These are phyloP conservation scores for Cytospora leucostoma DNA, from an alignment of 2,329 filamentous ascomycete species.

Conservation along the genomic window DNA sequence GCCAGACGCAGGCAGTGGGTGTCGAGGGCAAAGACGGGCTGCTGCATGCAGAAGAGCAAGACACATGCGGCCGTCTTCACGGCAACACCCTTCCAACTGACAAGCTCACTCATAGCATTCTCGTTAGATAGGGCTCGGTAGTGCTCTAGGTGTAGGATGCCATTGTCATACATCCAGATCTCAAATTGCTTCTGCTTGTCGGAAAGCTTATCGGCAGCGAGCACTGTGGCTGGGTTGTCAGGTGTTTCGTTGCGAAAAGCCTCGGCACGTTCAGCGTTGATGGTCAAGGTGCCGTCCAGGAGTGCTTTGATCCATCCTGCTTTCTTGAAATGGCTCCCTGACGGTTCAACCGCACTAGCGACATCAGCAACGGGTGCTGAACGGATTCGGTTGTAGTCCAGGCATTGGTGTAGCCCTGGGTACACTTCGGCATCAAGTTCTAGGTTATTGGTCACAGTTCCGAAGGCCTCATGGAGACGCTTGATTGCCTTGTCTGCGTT, in stretches of 20 bases:
- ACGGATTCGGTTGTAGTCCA: constrained; percentile 74
- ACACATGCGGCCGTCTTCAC: constrained; percentile 61
- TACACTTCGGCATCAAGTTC: constrained; percentile 4
- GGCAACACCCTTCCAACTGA: constrained; percentile 54
- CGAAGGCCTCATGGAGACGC: constrained; percentile 46
- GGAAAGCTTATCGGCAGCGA: constrained; percentile 43
- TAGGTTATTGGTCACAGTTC: constrained; percentile 20
- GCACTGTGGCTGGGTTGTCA: constrained; percentile 44
- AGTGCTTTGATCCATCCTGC: constrained; percentile 73
- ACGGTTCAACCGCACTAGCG: constrained; percentile 67
- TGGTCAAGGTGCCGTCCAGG: constrained; percentile 69
- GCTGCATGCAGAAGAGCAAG: constrained; percentile 55
- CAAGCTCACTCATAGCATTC: constrained; percentile 53
- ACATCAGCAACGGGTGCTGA: constrained; percentile 60
- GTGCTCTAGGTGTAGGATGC: constrained; percentile 59
- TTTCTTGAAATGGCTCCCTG: constrained; percentile 72
- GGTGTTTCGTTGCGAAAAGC: constrained; percentile 47
- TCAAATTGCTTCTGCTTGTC: constrained; percentile 57
- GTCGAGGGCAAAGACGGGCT: constrained; percentile 58
- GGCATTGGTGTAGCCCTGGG: constrained; percentile 21
- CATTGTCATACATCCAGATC: constrained; percentile 56
- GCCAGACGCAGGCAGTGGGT: constrained; percentile 57
- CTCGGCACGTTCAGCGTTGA: constrained; percentile 55
- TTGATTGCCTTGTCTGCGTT: constrained; percentile 65
- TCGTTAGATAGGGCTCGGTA: constrained; percentile 47